Evolutionary conservation across 148 eudicot species (phyloP), one percentile per base, ranked within the genome.

Genomic region (Polygonum aviculare): DNA sequence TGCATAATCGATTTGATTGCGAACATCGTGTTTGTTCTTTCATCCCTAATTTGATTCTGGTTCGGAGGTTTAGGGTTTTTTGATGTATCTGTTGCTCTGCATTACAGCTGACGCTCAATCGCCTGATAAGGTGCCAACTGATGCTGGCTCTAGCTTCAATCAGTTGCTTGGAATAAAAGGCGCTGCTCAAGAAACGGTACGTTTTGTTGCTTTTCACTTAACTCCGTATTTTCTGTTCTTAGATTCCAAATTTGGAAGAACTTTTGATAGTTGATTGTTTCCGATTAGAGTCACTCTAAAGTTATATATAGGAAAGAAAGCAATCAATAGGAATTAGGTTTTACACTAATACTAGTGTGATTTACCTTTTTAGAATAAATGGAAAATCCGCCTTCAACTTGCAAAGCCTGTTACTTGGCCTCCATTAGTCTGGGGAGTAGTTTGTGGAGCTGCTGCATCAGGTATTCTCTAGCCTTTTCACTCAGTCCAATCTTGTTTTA

Each of bases 401-500:
- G 90, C 93, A 50, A 94, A 94, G 81, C 97, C 96, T 62, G 96
- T 94, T 54, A 94, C 98, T 71, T 92, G 98, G 98, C 98, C 98
- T 81, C 98, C 97, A 26, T 86, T 94, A 81, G 76, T 94, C 44
- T 94, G 98, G 97, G 98, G 98, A 82, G 97, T 94, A 69, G 94
- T 92, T 76, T 94, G 98, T 87, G 98, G 98, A 81, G 98, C 98
- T 82, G 97, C 98, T 69, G 97, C 98, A 54, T 94, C 98, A 77
- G 98, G 98, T 94, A 89, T 54, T 11, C 74, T 74, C 59, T 12
- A 40, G 22, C 71, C 71, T 33, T 41, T 45, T 19, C 49, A 72
- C n/a, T 47, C 26, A 39, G 51, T 35, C 44, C 51, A 12, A n/a
- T 40, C 41, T 5, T 51, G 18, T 51, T 51, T 51, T 51, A 5